These are phyloP conservation scores for Saccharomycopsis guyanensis DNA, from an alignment of 805 yeast genomes.

Conservation along the genomic window DNA sequence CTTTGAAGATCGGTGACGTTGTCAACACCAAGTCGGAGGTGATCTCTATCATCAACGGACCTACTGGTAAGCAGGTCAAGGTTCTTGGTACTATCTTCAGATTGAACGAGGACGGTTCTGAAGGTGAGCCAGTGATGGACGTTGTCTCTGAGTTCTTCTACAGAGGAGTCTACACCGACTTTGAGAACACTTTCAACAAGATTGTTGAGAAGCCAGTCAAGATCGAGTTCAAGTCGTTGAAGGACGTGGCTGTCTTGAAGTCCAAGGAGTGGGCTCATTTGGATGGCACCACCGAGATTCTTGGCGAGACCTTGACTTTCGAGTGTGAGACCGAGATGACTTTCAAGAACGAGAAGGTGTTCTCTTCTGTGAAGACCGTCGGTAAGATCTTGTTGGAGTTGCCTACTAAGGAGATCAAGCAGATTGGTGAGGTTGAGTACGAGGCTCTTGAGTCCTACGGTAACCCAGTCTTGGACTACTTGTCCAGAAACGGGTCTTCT, in stretches of 20 bases:
- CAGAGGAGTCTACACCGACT: constrained; percentile 87
- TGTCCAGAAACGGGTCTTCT: constrained; percentile 83
- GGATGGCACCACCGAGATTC: constrained; percentile 56
- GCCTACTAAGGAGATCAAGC: constrained; percentile 82
- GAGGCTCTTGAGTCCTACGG: constrained; percentile 92
- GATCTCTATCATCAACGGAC: constrained; percentile 81
- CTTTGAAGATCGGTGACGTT: constrained; percentile 79
- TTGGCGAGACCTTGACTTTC: constrained; percentile 77
- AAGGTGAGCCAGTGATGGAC: constrained; percentile 77
- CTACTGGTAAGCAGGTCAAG: constrained; percentile 92
- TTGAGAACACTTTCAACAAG: constrained; percentile 86
- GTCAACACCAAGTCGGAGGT: constrained; percentile 79
- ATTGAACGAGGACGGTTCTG: constrained; percentile 26
- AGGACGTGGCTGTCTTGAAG: constrained; percentile 86
- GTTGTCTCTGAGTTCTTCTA: constrained; percentile 93
- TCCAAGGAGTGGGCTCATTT: constrained; percentile 98
- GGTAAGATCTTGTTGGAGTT: constrained; percentile 85
- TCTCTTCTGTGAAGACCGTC: constrained; percentile 68
- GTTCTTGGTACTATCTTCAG: constrained; percentile 84
- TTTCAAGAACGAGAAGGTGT: constrained; percentile 69
- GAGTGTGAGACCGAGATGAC: constrained; percentile 80
- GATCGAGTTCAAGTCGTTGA: constrained; percentile 60
- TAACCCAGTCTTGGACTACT: constrained; percentile 94
- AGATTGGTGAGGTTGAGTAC: constrained; percentile 77
- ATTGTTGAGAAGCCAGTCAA: constrained; percentile 81